These are phyloP conservation scores for Picochlorum sp. DNA, from an alignment of 139 green algal species.

Conservation along the genomic window DNA sequence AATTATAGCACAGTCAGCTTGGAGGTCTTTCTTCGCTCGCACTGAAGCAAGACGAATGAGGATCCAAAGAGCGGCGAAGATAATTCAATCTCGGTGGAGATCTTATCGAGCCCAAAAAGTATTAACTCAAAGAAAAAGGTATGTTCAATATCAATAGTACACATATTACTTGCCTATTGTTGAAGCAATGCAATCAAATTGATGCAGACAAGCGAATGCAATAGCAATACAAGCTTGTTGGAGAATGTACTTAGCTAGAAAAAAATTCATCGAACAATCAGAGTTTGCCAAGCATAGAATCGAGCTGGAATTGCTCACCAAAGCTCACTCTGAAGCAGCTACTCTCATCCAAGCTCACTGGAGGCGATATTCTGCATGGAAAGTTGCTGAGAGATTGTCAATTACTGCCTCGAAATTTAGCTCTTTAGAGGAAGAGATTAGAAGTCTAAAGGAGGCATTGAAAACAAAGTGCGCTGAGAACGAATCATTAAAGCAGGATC, in stretches of 20 bases:
- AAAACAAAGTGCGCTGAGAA: neutral
- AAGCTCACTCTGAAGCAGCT: constrained; percentile 13
- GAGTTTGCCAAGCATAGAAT: constrained; percentile 29
- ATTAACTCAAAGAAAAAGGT: constrained; percentile 18
- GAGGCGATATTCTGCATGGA: constrained; percentile 19
- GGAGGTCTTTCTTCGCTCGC: constrained; percentile 24
- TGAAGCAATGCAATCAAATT: neutral
- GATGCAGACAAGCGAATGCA: constrained; percentile 5
- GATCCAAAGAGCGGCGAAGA: constrained; percentile 29
- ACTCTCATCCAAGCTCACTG: constrained; percentile 32
- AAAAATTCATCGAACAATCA: constrained; percentile 34
- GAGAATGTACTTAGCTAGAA: constrained; percentile 26
- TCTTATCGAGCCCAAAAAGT: constrained; percentile 10
- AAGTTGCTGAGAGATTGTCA: neutral
- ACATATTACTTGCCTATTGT: constrained; percentile 1
- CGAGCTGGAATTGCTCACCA: constrained; percentile 13
- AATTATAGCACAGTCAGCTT: constrained; percentile 39
- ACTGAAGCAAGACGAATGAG: constrained; percentile 8
- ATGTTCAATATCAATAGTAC: constrained; percentile 4
- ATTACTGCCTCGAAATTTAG: neutral
- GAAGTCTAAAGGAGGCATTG: neutral
- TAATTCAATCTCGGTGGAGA: constrained; percentile 39
- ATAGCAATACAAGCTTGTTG: constrained; percentile 36
- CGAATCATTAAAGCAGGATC: no score
- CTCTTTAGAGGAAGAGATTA: neutral